A percentile compares a stretch with the other conserved stretches of the same genome.
phyloP scores from a whole-genome alignment of 345 rosid species.

The Arabidopsis arenosa region DNA sequence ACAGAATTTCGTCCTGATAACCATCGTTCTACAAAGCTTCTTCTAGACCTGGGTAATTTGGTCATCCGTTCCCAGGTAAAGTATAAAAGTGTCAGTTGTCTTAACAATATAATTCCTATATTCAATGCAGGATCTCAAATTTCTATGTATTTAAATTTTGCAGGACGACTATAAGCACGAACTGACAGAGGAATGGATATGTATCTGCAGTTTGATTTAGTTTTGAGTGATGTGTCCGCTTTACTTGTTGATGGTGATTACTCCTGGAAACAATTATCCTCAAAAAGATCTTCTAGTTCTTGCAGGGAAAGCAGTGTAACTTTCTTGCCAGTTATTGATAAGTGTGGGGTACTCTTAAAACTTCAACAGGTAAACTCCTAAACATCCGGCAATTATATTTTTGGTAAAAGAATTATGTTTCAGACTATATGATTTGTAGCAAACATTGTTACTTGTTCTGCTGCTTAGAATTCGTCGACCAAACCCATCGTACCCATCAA shows the following conservation, averaged over 20 bases:
- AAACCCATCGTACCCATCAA: conserved; percentile 88
- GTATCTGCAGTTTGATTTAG: conserved; percentile 93
- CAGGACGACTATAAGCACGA: conserved; percentile 72
- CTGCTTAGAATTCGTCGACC: conserved; percentile 74
- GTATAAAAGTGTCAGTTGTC: conserved; percentile 9
- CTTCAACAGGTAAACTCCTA: conserved; percentile 77
- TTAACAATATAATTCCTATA: not conserved
- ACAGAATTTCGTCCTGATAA: conserved; percentile 82
- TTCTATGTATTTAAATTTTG: conserved; percentile 35
- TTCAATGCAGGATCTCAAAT: conserved; percentile 14
- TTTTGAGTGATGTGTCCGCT: conserved; percentile 92
- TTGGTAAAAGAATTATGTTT: conserved; percentile 28
- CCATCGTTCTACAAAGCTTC: conserved; percentile 77
- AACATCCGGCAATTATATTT: conserved; percentile 18
- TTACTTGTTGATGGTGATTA: conserved; percentile 94
- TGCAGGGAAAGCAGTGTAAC: conserved; percentile 43
- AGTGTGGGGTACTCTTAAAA: conserved; percentile 82
- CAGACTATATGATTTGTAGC: conserved; percentile 11
- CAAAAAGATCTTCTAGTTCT: conserved; percentile 45
- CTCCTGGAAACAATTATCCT: conserved; percentile 64
- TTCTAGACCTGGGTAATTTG: conserved; percentile 95
- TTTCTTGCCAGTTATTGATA: conserved; percentile 91
- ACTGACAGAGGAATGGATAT: conserved; percentile 62
- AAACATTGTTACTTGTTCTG: conserved; percentile 33
- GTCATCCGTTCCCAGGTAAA: conserved; percentile 86